Percentiles rank a stretch among this genome's conserved stretches.
Evolutionary conservation across 2,329 filamentous ascomycete species (phyloP).

Genomic region (Botrytis byssoidea): DNA sequence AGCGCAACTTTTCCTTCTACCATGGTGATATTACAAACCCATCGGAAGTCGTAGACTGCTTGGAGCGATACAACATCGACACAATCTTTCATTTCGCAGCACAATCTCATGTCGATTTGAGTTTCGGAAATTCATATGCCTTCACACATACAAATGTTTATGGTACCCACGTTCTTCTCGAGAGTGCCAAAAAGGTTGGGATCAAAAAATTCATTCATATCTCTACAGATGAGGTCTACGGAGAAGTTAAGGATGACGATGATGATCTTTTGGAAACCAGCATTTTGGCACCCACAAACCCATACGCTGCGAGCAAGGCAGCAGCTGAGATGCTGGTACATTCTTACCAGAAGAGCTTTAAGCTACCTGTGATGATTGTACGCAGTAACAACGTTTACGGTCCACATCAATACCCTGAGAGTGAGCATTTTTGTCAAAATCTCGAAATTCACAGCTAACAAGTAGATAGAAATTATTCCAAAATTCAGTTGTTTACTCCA

Average conservation of each 20-base stretch:
- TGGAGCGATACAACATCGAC: constrained; percentile 71
- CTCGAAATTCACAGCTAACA: constrained; percentile 22
- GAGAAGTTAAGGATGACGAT: constrained; percentile 70
- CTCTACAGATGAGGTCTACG: constrained; percentile 83
- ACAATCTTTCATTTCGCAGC: constrained; percentile 83
- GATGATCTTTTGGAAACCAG: constrained; percentile 72
- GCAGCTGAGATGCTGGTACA: constrained; percentile 84
- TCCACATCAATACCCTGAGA: constrained; percentile 80
- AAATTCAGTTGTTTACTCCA: constrained; percentile 75
- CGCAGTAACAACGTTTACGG: constrained; percentile 85
- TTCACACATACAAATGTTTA: constrained; percentile 82
- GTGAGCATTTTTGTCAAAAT: constrained; percentile 48
- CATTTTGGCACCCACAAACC: constrained; percentile 76
- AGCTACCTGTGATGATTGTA: constrained; percentile 75
- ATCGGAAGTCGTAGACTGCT: constrained; percentile 65
- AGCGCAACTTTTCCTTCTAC: constrained; percentile 74
- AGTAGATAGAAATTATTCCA: constrained; percentile 69
- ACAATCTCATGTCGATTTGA: constrained; percentile 80
- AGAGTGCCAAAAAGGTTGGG: constrained; percentile 69
- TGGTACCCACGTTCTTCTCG: constrained; percentile 78
- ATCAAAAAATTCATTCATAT: constrained; percentile 77
- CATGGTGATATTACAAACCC: constrained; percentile 76
- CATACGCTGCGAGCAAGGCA: constrained; percentile 77
- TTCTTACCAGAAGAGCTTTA: constrained; percentile 82
- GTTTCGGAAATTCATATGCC: constrained; percentile 77